Evolutionary conservation across 1,284 basidiomycete species (phyloP).

Genomic region (Filobasidium uniguttulatum): DNA sequence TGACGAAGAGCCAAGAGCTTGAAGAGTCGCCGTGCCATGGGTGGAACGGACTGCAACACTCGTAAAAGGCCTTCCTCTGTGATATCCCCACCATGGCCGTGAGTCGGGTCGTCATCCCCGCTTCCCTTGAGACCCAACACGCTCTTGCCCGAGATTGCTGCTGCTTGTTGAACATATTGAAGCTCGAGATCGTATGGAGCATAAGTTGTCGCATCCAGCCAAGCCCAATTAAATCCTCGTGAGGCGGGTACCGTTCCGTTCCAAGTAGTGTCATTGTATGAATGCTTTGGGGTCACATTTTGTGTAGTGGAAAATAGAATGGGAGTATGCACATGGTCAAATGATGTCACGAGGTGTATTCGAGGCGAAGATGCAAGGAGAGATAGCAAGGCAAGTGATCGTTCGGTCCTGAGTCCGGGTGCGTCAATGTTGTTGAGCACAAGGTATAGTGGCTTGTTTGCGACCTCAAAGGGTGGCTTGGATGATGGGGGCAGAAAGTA

Average conservation of each 20-base stretch:
- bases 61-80: slow-evolving; percentile 69
- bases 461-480: slow-evolving; percentile 36
- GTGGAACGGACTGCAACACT: slow-evolving; percentile 70
- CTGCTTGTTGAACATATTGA: slow-evolving; percentile 34
- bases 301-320: slow-evolving; percentile 47
- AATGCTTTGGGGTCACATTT: slow-evolving; percentile 24
- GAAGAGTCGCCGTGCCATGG: slow-evolving; percentile 69
- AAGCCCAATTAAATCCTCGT: slow-evolving; percentile 64
- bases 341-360: slow-evolving; percentile 65
- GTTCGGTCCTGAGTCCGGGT: slow-evolving; percentile 49
- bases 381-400: slow-evolving; percentile 46
- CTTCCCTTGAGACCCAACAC: slow-evolving; percentile 18
- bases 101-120: slow-evolving; percentile 14
- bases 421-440: slow-evolving; percentile 80
- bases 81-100: slow-evolving; percentile 39
- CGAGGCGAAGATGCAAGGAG: slow-evolving; percentile 54
- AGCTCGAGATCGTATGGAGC: slow-evolving; percentile 66
- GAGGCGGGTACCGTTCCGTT: slow-evolving; percentile 15
- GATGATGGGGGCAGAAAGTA: slow-evolving; percentile 41
- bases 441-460: slow-evolving; percentile 48
- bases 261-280: slow-evolving; percentile 16
- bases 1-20: slow-evolving; percentile 52
- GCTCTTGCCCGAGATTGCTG: slow-evolving; percentile 17
- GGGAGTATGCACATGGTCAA: slow-evolving; percentile 70
- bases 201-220: slow-evolving; percentile 76